Evolutionary conservation across 768 basidiomycete genomes (phyloP), one percentile per base, ranked within the genome.

Genomic region (Stropharia rugosoannulata): DNA sequence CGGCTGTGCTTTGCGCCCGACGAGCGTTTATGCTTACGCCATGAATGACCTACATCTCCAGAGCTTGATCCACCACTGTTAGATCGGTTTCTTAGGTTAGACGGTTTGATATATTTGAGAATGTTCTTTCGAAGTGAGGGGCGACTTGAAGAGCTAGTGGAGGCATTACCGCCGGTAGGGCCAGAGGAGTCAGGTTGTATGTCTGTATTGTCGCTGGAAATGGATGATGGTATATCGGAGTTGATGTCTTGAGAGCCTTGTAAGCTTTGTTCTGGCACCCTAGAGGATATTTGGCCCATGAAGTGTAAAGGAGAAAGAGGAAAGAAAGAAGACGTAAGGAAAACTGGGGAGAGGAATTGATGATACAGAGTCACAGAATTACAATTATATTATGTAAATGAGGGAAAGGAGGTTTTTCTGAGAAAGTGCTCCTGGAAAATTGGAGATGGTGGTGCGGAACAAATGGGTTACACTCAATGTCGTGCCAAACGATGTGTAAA

Each of bases 1-100:
- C 63, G 55, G 36, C 64, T 58, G 25, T 54, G 59, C 44, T 60
- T 69, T 9, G 68, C 59, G 56, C 69, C 73, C 11, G 73, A 75
- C 62, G 70, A 72, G 38, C 75, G 68, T 48, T 62, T 68, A 8
- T 67, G 63, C 47, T 61, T 58, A 25, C 66, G 62, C 69, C 67
- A 66, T 44, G 63, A 60, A 45, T 64, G 51, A 39, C 58, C 49
- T 7, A 49, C 38, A 44, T 67, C 64, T 27, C 53, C 53, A 7
- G 58, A 51, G 15, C 32, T 53, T 15, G 61, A 55, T 10, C 57
- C 27, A 35, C 32, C 41, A 35, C 60, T 58, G 40, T 36, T 59
- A 15, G 63, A 36, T 7, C 64, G 61, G 29, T 57, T 63, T 13
- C 66, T 62, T 29, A 61, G 59, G 25, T 46, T 62, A 27, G 57